Conservation (phyloP, 179 eudicot species). For the Camellia oleifera region DNA sequence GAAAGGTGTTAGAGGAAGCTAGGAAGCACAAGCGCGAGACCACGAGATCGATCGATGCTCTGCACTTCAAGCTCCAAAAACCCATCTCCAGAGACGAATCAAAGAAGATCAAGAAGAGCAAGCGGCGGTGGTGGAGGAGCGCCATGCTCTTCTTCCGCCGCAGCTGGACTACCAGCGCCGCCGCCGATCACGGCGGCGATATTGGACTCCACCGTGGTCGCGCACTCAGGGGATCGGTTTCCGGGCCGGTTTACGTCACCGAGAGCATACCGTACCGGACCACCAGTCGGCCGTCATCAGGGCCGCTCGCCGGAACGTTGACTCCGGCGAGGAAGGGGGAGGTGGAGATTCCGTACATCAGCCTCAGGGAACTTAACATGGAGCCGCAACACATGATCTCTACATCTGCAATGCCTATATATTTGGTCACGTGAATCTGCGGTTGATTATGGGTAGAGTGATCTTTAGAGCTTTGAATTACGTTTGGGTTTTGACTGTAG, state of each 20-base stretch:
- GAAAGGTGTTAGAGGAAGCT: slow-evolving; percentile 80
- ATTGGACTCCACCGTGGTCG: background rate
- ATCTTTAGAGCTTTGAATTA: background rate
- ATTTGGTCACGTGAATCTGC: slow-evolving; percentile 52
- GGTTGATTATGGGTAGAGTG: background rate
- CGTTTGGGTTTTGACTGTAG: background rate
- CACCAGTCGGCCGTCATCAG: slow-evolving; percentile 43
- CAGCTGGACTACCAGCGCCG: slow-evolving; percentile 12
- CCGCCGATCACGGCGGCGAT: background rate
- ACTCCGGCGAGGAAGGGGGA: slow-evolving; percentile 40
- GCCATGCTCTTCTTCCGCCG: slow-evolving; percentile 42
- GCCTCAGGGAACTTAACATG: slow-evolving; percentile 65
- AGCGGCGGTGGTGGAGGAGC: slow-evolving; percentile 56
- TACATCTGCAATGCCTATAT: slow-evolving; percentile 57
- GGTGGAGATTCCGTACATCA: slow-evolving; percentile 59
- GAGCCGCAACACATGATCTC: slow-evolving; percentile 43
- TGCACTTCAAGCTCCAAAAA: slow-evolving; percentile 80
- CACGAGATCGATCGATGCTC: slow-evolving; percentile 45
- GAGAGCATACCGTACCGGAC: slow-evolving; percentile 59
- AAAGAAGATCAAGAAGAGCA: slow-evolving; percentile 41
- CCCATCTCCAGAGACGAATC: slow-evolving; percentile 65
- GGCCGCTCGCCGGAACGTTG: slow-evolving; percentile 43
- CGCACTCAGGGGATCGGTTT: slow-evolving; percentile 28
- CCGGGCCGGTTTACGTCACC: slow-evolving; percentile 66
- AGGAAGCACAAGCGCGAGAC: slow-evolving; percentile 50